phyloP scores from a whole-genome alignment of 108 stramenopile species.

The Stephanodiscus triporus region DNA sequence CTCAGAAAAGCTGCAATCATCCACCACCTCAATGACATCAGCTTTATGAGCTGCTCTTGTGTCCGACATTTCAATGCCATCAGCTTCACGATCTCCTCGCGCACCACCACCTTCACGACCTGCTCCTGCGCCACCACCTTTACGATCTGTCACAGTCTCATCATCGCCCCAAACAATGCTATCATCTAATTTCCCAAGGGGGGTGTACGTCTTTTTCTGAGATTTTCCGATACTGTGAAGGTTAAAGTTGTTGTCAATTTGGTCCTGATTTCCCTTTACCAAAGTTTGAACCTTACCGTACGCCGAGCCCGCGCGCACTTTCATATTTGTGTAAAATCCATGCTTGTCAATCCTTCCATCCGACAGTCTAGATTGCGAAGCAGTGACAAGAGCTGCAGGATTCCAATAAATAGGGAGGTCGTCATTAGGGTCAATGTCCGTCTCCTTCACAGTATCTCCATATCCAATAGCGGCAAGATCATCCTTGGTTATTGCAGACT shows the following conservation, averaged over 20 bases:
- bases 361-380: constrained; percentile 16
- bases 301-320: neutral
- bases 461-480: constrained; percentile 12
- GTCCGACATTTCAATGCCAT: neutral
- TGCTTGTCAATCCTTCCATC: constrained; percentile 33
- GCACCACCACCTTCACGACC: constrained; percentile 1
- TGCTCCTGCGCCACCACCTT: neutral
- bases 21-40: constrained; percentile 8
- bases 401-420: constrained; percentile 31
- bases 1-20: constrained; percentile 33
- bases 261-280: constrained; percentile 3
- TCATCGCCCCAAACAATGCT: constrained; percentile 49
- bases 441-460: constrained; percentile 15
- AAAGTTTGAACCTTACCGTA: constrained; percentile 24
- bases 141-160: constrained; percentile 9
- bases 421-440: constrained; percentile 29
- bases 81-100: neutral
- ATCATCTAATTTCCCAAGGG: neutral
- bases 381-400: constrained; percentile 36
- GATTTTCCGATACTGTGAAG: constrained; percentile 33
- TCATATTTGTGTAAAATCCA: constrained; percentile 36
- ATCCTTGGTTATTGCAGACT: constrained; percentile 8
- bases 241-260: constrained; percentile 23
- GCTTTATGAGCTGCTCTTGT: neutral
- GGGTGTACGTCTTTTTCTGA: constrained; percentile 5